These are phyloP conservation scores for Nakazawaea populi DNA, from an alignment of 805 yeast species.

Conservation along the genomic window DNA sequence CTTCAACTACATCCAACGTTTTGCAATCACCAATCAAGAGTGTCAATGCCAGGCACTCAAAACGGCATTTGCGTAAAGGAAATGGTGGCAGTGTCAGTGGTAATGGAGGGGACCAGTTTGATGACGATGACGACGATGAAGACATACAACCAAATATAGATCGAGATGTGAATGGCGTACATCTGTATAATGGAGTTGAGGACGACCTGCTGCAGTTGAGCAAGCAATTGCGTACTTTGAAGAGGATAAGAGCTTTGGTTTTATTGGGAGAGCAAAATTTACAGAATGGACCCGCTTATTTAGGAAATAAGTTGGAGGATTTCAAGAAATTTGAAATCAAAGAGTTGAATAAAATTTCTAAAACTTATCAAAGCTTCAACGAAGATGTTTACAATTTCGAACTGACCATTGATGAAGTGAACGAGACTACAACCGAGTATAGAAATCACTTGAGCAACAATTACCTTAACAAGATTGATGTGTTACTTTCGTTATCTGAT, in stretches of 20 bases:
- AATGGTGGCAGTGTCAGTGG: not conserved
- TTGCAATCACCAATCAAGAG: conserved; percentile 12
- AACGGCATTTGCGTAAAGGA: not conserved
- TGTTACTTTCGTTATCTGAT: conserved; percentile 55
- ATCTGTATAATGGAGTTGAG: conserved; percentile 1
- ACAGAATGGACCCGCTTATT: not conserved
- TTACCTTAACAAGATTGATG: conserved; percentile 44
- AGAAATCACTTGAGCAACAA: conserved; percentile 6
- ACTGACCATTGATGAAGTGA: not conserved
- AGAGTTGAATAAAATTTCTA: conserved; percentile 12
- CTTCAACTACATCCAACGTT: conserved; percentile 3
- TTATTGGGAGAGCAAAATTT: conserved; percentile 1
- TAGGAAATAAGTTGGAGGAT: not conserved
- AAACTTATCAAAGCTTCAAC: conserved; percentile 16
- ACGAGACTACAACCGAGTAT: conserved; percentile 5
- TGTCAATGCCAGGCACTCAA: conserved; percentile 4
- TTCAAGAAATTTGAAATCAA: not conserved
- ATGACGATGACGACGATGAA: not conserved
- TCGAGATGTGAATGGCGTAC: not conserved
- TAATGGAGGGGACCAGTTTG: not conserved
- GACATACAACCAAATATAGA: not conserved
- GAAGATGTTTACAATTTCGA: conserved; percentile 5
- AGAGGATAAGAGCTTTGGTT: conserved; percentile 17
- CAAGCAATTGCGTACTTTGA: conserved; percentile 10
- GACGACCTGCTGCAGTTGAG: conserved; percentile 4